Base-by-base conservation (phyloP, 768 basidiomycete species). In the Phlebiopsis flavidoalba region DNA sequence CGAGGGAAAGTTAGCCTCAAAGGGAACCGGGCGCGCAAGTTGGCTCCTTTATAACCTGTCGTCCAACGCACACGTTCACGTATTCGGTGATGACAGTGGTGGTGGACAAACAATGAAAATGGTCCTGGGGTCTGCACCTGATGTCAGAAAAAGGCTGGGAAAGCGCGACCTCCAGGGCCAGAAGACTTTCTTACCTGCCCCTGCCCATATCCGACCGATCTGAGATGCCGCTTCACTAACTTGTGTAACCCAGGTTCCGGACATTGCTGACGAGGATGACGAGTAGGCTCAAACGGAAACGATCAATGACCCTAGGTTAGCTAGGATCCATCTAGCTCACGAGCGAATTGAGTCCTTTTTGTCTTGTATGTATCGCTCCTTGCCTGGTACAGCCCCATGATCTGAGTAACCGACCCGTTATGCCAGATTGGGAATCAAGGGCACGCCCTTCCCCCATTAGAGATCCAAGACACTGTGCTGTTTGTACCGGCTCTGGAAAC, bases 401-500 rank as follows among this genome's bases (percentile, higher is more conserved):
- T 43, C 40, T 43, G 40, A 12, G 10, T 50, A 35, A 31, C 49
- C 45, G 12, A 3, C 10, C 57, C 33, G 11, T 12, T 21, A 35
- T 59, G 2, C 6, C 66, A 96, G 89, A 93, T 96, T 72, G 96
- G 96, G 2, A 98, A n/a, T n/a, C n/a, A n/a, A n/a, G n/a, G n/a
- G n/a, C 96, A 17, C 93, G n/a, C 96, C 1, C 75, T 98, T 2
- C 96, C 96, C 1, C 88, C 95, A 2, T 82, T 99, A n/a, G 92
- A 95, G 68, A 72, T 86, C 88, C 31, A 93, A 87, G 97, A 98
- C 71, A 86, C 83, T 6, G 88, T 89, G 64, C 97, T 98, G 72
- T 98, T 95, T 71, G 94, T 98, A 26, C 96, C 97, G n/a, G 0
- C 73, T 97, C 58, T 98, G 97, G 96, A 93, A 98, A 71, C 97